Evolutionary conservation across 345 rosid genomes (phyloP), one percentile per base, ranked within the genome.

Genomic region (Citrus mangshanensis): DNA sequence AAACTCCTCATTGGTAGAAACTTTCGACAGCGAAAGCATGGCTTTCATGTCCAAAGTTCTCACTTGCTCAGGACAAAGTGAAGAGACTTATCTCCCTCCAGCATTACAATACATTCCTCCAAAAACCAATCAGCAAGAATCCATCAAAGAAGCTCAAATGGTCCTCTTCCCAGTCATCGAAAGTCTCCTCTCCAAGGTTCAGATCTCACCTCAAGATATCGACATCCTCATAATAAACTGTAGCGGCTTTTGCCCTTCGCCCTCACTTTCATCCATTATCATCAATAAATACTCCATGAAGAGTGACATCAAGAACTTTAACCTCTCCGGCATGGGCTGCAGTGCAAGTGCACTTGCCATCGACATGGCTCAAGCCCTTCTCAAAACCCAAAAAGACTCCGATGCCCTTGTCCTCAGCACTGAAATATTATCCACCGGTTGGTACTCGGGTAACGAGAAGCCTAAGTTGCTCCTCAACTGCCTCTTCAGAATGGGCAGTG

Each of bases 321-420:
- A 80, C 72, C 86, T 90, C 49, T 87, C 93, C 46, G 93, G 93
- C 18, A 90, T 90, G 93, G 93, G 93, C 1, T 90, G 93, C 81
- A 85, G 90, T 56, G 93, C 89, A n/a, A 79, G 90, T 4, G 83
- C 82, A 7, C 70, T 87, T 3, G 82, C 64, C 56, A 74, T 90
- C 46, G 91, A 90, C 54, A 40, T 90, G 76, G 93, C 89, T 21
- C 76, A 78, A 30, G 84, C 56, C 58, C 87, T 90, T 59, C 80
- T 90, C 28, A 80, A 77, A 56, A 77, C 77, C 34, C 86, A 82
- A 58, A 85, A 68, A 32, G 83, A 84, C 68, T 80, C 80, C 6
- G 54, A 84, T 22, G 91, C 89, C 19, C 51, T 90, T 30, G 74
- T 88, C 80, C 77, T 90, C 19, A 90, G 93, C 86, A 85, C 89